Conservation (phyloP, 1,284 basidiomycete species). For the Phellopilus nigrolimitatus region DNA sequence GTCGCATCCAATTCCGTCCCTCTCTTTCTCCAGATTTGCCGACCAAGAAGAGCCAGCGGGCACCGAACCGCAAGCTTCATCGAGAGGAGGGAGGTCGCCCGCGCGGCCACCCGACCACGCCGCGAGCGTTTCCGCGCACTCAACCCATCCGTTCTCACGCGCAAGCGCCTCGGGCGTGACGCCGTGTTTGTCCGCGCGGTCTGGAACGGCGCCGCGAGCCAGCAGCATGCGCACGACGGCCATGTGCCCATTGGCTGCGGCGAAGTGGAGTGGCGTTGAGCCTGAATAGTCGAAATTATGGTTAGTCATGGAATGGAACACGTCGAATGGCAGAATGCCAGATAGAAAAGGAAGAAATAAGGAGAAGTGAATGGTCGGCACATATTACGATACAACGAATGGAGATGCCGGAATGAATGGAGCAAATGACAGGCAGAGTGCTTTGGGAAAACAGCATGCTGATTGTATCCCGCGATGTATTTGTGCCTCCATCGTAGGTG, state of each 20-base stretch:
- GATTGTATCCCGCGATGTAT: neutral
- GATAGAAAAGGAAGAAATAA: neutral
- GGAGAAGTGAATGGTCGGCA: neutral
- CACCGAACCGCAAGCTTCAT: neutral
- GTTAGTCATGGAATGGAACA: no score
- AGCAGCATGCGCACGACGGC: constrained; percentile 42
- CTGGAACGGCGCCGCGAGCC: constrained; percentile 41
- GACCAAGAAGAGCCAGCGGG: neutral
- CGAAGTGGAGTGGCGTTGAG: constrained; percentile 51
- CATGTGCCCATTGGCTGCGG: constrained; percentile 48
- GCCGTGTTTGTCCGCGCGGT: constrained; percentile 44
- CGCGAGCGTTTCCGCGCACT: constrained; percentile 18
- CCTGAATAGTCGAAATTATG: no score
- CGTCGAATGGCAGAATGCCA: constrained; percentile 14
- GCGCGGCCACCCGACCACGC: constrained; percentile 13
- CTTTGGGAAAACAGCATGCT: neutral
- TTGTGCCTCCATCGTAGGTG: neutral
- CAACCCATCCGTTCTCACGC: constrained; percentile 19
- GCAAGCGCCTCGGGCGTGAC: constrained; percentile 32
- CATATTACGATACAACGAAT: neutral
- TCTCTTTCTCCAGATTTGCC: neutral
- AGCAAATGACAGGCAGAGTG: no score
- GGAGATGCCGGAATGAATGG: no score
- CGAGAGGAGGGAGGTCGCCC: constrained; percentile 15
- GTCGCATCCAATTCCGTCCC: constrained; percentile 28